These are phyloP conservation scores for Lantana camara DNA, from an alignment of 257 asterid genomes.

Conservation along the genomic window DNA sequence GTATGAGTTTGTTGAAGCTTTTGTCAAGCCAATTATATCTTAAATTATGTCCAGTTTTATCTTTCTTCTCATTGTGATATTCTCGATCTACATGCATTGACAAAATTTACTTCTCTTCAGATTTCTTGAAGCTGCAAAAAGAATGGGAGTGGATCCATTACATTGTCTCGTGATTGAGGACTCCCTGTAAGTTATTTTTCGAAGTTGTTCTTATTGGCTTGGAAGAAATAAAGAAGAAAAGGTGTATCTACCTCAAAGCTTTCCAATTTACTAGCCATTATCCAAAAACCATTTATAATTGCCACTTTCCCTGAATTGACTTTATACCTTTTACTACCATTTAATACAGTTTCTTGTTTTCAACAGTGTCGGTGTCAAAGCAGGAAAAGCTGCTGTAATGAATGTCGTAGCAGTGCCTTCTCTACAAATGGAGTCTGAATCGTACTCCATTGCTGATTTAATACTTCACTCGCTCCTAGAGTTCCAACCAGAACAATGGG, in stretches of 20 bases:
- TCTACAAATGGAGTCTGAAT: slow-evolving; percentile 52
- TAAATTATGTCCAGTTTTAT: neutral
- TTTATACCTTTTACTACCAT: neutral
- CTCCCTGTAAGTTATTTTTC: slow-evolving; percentile 60
- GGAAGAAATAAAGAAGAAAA: neutral
- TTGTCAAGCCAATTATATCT: neutral
- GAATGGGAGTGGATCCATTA: slow-evolving; percentile 64
- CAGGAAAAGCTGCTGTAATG: slow-evolving; percentile 92
- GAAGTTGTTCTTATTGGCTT: neutral
- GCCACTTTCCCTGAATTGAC: neutral
- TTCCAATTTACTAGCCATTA: neutral
- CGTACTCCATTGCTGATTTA: slow-evolving; percentile 66
- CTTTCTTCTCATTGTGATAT: slow-evolving; percentile 15
- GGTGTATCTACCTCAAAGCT: neutral
- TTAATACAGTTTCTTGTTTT: slow-evolving; percentile 3
- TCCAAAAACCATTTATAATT: slow-evolving; percentile 6
- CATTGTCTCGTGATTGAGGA: slow-evolving; percentile 89
- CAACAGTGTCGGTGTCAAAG: slow-evolving; percentile 85
- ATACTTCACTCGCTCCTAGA: slow-evolving; percentile 73
- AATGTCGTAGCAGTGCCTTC: slow-evolving; percentile 90
- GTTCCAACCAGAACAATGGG: slow-evolving; percentile 80
- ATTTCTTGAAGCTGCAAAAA: slow-evolving; percentile 89
- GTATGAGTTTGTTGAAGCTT: neutral
- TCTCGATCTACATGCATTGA: neutral
- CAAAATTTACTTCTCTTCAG: slow-evolving; percentile 42